Conservation (phyloP, 257 asterid genomes). For the Galeopsis tetrahit region DNA sequence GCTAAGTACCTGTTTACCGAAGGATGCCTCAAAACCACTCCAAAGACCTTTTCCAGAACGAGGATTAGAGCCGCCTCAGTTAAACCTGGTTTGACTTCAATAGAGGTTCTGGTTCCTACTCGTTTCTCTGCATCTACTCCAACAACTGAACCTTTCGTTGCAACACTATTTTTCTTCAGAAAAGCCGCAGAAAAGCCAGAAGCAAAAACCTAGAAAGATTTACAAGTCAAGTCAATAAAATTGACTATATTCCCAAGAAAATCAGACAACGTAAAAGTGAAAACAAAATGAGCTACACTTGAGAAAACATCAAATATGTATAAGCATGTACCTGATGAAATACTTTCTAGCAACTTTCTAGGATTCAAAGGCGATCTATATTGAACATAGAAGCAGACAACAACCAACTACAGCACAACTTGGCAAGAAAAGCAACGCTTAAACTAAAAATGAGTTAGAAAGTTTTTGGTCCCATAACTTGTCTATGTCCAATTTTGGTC, state of each 20-base stretch:
- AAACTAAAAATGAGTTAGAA: too few relatives aligned
- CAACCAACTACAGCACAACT: neutral
- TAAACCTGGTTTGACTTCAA: constrained; percentile 69
- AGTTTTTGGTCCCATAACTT: too few relatives aligned
- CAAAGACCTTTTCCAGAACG: constrained; percentile 74
- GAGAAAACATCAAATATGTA: constrained; percentile 21
- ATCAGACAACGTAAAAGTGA: neutral
- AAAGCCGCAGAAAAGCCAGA: constrained; percentile 95
- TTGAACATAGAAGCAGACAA: constrained; percentile 4
- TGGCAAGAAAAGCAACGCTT: neutral
- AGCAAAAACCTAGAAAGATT: constrained; percentile 73
- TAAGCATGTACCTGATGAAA: neutral
- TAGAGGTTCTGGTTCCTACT: constrained; percentile 50
- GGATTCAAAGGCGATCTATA: neutral
- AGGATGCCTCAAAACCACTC: constrained; percentile 76
- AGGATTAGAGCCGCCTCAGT: constrained; percentile 72
- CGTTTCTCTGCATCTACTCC: constrained; percentile 39
- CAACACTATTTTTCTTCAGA: constrained; percentile 79
- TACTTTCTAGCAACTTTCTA: neutral
- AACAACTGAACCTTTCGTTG: constrained; percentile 57
- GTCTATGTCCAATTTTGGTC: too few relatives aligned
- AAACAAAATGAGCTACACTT: neutral
- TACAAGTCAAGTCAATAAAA: constrained; percentile 19
- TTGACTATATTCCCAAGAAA: constrained; percentile 7
- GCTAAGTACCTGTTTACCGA: constrained; percentile 66